These are phyloP conservation scores for Yarrowia sp. DNA, from an alignment of 805 yeast genomes.

Conservation along the genomic window DNA sequence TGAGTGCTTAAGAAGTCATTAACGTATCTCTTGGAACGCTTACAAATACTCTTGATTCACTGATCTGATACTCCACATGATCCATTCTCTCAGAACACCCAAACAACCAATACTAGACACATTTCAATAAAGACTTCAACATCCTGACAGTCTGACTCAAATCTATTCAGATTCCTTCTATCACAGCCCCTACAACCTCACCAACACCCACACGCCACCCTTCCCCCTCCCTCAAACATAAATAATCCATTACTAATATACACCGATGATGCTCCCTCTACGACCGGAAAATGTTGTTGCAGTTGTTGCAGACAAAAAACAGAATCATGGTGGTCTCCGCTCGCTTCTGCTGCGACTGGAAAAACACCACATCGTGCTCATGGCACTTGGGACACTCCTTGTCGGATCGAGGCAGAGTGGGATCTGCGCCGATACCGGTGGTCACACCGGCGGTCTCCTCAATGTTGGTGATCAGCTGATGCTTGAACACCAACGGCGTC, in stretches of 20 bases:
- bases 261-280: slow-evolving; percentile 5
- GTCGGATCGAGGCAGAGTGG: slow-evolving; percentile 96
- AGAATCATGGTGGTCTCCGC: slow-evolving; percentile 88
- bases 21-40: no score
- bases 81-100: no score
- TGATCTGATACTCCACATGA: no score
- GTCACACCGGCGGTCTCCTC: slow-evolving; percentile 97
- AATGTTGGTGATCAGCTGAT: slow-evolving; percentile 88
- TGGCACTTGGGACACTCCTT: slow-evolving; percentile 91
- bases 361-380: slow-evolving; percentile 90
- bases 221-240: slow-evolving; percentile 9
- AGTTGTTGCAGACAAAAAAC: slow-evolving; percentile 81
- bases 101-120: no score
- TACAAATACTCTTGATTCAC: no score
- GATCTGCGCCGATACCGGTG: slow-evolving; percentile 93
- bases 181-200: no score
- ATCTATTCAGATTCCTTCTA: no score
- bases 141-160: no score
- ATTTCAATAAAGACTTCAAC: no score
- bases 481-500: slow-evolving; percentile 82
- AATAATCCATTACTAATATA: slow-evolving; percentile 35
- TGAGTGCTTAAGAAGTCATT: no score
- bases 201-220: no score
- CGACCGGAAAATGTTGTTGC: slow-evolving; percentile 70
- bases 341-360: slow-evolving; percentile 94